These are phyloP conservation scores for Anastatica hierochuntica DNA, from an alignment of 345 rosid species.

Conservation along the genomic window DNA sequence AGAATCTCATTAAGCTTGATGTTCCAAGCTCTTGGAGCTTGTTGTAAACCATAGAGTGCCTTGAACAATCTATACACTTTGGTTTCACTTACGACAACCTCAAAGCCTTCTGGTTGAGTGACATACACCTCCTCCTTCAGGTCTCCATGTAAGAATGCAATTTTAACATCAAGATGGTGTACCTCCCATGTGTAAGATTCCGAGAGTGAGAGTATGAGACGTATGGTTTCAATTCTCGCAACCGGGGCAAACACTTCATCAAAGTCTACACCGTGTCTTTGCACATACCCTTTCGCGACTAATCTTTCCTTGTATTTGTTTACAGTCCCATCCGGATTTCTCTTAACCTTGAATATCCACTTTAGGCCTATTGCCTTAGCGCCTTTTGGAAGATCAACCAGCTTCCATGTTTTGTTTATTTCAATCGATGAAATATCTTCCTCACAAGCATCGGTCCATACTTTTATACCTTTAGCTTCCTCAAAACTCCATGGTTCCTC, in stretches of 20 bases:
- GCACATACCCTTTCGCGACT: too few relatives aligned
- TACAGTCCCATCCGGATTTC: too few relatives aligned
- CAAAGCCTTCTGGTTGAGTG: too few relatives aligned
- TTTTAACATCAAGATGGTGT: background rate
- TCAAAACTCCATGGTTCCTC: background rate
- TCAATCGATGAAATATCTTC: background rate
- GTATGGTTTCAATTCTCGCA: too few relatives aligned
- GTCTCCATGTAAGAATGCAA: background rate
- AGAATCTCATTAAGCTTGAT: too few relatives aligned
- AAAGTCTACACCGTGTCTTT: too few relatives aligned
- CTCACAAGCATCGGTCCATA: background rate
- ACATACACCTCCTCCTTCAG: too few relatives aligned
- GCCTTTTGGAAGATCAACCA: background rate
- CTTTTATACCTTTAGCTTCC: background rate
- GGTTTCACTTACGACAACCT: background rate
- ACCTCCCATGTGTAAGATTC: background rate
- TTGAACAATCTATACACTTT: background rate
- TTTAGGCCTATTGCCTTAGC: background rate
- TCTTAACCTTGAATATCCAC: too few relatives aligned
- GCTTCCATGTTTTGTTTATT: background rate
- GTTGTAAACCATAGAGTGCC: background rate
- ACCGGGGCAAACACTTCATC: too few relatives aligned
- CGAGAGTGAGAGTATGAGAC: background rate
- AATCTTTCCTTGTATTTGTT: too few relatives aligned
- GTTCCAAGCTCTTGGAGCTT: background rate